A percentile compares a stretch with the other conserved stretches of the same genome.
Conservation (phyloP, 2,329 filamentous ascomycete genomes). For the Colletotrichum sp. region DNA sequence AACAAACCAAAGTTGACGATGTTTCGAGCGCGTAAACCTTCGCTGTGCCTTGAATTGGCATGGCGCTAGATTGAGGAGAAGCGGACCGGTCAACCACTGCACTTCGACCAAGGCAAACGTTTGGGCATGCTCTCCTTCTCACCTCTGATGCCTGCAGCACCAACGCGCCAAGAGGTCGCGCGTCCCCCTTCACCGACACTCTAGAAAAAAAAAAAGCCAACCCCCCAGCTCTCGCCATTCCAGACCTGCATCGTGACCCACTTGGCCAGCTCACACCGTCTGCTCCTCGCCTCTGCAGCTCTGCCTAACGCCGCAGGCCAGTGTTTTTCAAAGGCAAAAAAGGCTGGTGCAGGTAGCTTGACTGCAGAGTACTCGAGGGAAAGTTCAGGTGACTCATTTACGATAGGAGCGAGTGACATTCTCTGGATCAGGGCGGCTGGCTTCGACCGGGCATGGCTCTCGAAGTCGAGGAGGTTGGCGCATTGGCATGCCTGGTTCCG, state of each 20-base stretch:
- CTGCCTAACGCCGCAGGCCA: background rate
- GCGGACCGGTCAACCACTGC: background rate
- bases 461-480: background rate
- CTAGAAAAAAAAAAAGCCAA: background rate
- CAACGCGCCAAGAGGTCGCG: background rate
- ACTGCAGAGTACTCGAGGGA: background rate
- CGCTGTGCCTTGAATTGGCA: background rate
- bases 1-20: background rate
- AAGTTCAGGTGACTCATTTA: background rate
- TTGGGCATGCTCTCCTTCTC: background rate
- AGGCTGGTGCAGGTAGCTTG: background rate
- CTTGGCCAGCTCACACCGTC: constrained; percentile 5
- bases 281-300: background rate
- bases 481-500: background rate
- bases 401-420: background rate
- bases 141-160: background rate
- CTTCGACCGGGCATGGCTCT: background rate
- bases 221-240: background rate
- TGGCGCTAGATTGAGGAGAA: background rate
- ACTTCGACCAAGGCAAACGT: background rate
- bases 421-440: background rate
- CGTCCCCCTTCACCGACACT: background rate
- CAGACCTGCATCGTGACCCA: constrained; percentile 10
- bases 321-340: background rate
- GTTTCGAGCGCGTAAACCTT: background rate